Conservation (phyloP, 1,284 basidiomycete genomes). For the Rhodofomes roseus region DNA sequence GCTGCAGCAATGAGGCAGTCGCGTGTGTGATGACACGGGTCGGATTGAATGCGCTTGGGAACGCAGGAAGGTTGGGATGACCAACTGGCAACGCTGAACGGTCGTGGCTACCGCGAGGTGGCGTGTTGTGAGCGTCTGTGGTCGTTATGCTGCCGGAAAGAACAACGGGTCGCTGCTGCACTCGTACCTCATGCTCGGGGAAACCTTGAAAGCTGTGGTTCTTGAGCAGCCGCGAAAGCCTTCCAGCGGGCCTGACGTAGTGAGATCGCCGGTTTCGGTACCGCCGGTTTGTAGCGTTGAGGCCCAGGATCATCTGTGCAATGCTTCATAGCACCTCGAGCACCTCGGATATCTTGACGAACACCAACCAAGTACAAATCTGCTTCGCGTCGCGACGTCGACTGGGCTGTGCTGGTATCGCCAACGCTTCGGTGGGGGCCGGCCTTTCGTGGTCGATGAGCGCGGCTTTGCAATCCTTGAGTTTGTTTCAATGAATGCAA, state of each 20-base stretch:
- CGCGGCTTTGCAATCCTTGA: not conserved
- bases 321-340: not conserved
- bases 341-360: not conserved
- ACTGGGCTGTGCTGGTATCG: too few species aligned
- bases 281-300: not conserved
- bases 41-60: not conserved
- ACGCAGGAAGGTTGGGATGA: conserved; percentile 1
- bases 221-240: too few species aligned
- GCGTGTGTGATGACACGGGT: conserved; percentile 6
- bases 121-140: not conserved
- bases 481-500: not conserved
- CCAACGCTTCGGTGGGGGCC: not conserved
- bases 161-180: not conserved
- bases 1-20: conserved; percentile 13
- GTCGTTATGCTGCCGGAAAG: conserved; percentile 4
- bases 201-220: too few species aligned
- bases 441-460: not conserved
- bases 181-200: not conserved
- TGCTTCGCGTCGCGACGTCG: not conserved
- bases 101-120: conserved; percentile 23
- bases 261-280: not conserved
- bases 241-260: not conserved
- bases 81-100: conserved; percentile 14
- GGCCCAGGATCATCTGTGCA: not conserved
- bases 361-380: not conserved